Conservation (phyloP, 768 basidiomycete genomes). For the Kwoniella shandongensis region DNA sequence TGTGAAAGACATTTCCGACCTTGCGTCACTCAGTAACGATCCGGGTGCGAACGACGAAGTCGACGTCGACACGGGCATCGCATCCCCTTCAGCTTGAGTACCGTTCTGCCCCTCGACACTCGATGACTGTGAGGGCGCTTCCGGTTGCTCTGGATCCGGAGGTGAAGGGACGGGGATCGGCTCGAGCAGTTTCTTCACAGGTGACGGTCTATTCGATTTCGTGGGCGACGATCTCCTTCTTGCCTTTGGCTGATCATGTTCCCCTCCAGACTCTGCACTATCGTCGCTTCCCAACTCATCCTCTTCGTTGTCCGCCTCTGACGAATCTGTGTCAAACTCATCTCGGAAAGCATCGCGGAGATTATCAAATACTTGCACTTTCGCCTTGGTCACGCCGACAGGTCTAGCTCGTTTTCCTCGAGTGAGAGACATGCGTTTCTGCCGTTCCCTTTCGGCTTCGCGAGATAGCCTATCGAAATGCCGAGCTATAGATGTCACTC, state of each 20-base stretch:
- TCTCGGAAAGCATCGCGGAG: constrained; percentile 86
- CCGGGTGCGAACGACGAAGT: constrained; percentile 21
- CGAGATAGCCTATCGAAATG: constrained; percentile 78
- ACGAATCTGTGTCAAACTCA: constrained; percentile 60
- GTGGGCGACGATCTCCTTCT: constrained; percentile 20
- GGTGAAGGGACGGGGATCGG: constrained; percentile 18
- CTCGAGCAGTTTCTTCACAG: constrained; percentile 26
- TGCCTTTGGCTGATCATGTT: constrained; percentile 5
- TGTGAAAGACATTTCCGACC: constrained; percentile 48
- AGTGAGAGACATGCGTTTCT: constrained; percentile 73
- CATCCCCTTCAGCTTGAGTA: constrained; percentile 4
- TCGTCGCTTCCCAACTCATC: constrained; percentile 57
- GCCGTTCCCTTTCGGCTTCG: constrained; percentile 62
- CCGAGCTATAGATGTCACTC: constrained; percentile 83
- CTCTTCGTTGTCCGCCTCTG: constrained; percentile 69
- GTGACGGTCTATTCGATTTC: constrained; percentile 18
- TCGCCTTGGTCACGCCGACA: constrained; percentile 81
- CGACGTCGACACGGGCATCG: constrained; percentile 33
- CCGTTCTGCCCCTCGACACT: no score
- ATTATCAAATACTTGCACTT: constrained; percentile 82
- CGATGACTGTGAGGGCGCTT: no score
- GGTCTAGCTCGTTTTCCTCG: constrained; percentile 84
- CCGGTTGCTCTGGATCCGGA: neutral
- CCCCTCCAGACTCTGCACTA: constrained; percentile 33
- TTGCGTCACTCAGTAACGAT: constrained; percentile 38